Conservation (phyloP, 2,329 filamentous ascomycete species). For the Decorospora gaudefroyi region DNA sequence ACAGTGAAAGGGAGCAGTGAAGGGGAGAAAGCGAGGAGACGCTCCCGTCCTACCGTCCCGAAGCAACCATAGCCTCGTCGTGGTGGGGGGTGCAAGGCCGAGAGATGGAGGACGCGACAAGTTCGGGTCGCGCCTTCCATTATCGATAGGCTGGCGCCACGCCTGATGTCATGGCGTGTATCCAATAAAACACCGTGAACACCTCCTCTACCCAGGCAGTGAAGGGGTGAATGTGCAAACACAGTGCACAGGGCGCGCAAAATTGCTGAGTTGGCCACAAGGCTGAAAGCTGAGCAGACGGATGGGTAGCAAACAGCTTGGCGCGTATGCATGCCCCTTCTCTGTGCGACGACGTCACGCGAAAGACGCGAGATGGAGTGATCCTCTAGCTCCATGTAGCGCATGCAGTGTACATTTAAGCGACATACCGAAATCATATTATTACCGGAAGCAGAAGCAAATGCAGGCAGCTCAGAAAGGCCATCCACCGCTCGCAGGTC, state of each 20-base stretch:
- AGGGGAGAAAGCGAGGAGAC: neutral
- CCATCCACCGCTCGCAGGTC: neutral
- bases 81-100: slow-evolving; percentile 11
- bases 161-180: slow-evolving; percentile 14
- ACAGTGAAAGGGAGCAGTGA: neutral
- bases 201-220: too few species aligned
- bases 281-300: slow-evolving; percentile 16
- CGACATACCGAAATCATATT: neutral
- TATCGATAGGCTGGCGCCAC: slow-evolving; percentile 21
- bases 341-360: slow-evolving; percentile 15
- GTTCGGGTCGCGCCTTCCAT: slow-evolving; percentile 12
- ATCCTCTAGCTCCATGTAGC: slow-evolving; percentile 2
- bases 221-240: neutral
- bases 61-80: slow-evolving; percentile 10
- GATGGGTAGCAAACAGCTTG: slow-evolving; percentile 8
- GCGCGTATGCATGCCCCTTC: slow-evolving; percentile 12
- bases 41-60: slow-evolving; percentile 10
- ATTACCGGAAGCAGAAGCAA: neutral
- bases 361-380: slow-evolving; percentile 8
- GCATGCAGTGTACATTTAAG: neutral
- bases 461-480: neutral
- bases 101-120: slow-evolving; percentile 1
- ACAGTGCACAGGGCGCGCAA: slow-evolving; percentile 1
- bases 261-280: slow-evolving; percentile 9
- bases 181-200: too few species aligned